Base-by-base conservation (phyloP, 176 grass and related monocot genomes). In the Thinopyrum elongatum region DNA sequence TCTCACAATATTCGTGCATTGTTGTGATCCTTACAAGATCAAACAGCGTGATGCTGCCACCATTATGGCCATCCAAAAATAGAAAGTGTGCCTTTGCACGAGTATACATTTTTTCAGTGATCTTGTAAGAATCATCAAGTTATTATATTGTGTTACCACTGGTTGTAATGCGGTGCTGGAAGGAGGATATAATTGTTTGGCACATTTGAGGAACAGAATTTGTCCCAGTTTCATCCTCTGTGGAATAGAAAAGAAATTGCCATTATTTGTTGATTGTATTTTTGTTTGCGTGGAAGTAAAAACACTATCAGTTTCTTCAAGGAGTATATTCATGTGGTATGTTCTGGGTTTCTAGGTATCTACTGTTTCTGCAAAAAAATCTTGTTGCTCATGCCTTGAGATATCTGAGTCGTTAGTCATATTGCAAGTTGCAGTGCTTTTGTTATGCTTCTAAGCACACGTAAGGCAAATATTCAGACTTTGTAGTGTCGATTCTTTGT, bases 31-130 rank as follows among this genome's bases (percentile, higher is more conserved):
- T 59, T 74, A 84, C 81, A 84, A 77, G 29, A 70, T 62, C 65
- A 90, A 22, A 87, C 19, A 17, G 69, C 10, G 70, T 51, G 82
- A 71, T 82, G 90, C 70, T 67, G 70, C 86, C 86, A 77, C 70
- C 82, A 88, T 88, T 85, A 76, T 85, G 90, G 82, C 86, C 90
- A 91, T 88, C 85, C 85, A 64, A 80, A 76, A 33, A 38, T 77
- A 87, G 81, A 51, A 78, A 77, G 10, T 34, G 5, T 36, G 51
- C 25, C 21, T 81, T 85, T 88, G 70, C 82, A 85, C 69, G 31
- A 51, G 49, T 64, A 9, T 38, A 80, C 74, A 70, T 76, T 57
- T 84, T 71, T 68, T 70, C 60, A 71, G 30, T 71, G 71, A 88
- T 78, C 63, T 71, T 88, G 23, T 69, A 84, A 80, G 76, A 81